Base-by-base conservation (phyloP, 192 early-diverging fungal genomes). In the Thamnidium elegans region DNA sequence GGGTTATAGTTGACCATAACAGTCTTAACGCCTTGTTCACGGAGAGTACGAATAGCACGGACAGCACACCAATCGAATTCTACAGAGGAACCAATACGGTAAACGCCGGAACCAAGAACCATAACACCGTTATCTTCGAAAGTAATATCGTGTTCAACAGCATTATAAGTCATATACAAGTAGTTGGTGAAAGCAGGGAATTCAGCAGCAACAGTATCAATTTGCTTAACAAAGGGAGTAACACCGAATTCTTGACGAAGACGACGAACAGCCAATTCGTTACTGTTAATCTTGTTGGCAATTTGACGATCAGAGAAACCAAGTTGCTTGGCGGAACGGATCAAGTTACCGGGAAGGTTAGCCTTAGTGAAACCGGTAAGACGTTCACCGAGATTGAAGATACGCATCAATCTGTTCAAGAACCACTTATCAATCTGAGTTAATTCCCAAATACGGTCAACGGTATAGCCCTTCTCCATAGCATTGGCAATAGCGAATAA, bases 1-100 rank as follows among this genome's bases (percentile, higher is more conserved):
- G 97, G 97, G 74, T 99, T 99, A 81, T 97, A 99, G 86, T 99
- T 99, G 68, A 99, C 81, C 97, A 99, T 99, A 71, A 99, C 82
- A 14, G 97, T 97, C 84, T 99, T 96, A 81, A 88, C 78, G 13
- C 87, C 85, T 66, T 82, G 81, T 53, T 88, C 83, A 58, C 95
- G 92, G 47, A 99, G 86, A 34, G 94, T 92, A 61, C 95, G 92
- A 63, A 99, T 96, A 55, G 93, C 90, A 42, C 92, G 88, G 51
- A 99, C 97, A 43, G 92, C 97, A 70, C 97, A 99, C 97, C 97
- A 97, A 74, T 99, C 95, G 75, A 97, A 97, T 78, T 99, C 95
- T 7, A 97, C 94, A 63, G 92, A 95, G n/a, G 87, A 90, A 46
- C 97, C 97, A 65, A 99, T 99, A 70, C 97, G 91, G 81, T 99